Evolutionary conservation across 495 filamentous ascomycete species (phyloP).

Genomic region (Viridothelium virens): DNA sequence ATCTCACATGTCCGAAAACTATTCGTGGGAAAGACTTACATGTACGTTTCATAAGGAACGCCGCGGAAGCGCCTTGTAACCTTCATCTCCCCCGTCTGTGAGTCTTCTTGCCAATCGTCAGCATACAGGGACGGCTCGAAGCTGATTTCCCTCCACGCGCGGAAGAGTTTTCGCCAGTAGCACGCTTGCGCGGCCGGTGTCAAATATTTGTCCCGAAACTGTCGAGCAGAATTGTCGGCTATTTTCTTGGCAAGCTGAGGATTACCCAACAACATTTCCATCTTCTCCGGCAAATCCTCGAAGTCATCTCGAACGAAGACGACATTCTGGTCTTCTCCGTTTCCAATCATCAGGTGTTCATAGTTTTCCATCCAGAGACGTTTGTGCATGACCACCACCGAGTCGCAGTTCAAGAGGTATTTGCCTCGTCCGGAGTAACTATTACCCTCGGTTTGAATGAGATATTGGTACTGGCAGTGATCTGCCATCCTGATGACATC

Average conservation of each 20-base stretch:
- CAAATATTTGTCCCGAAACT: constrained; percentile 30
- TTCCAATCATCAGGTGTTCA: constrained; percentile 26
- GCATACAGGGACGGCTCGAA: not conserved
- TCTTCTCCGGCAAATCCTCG: constrained; percentile 23
- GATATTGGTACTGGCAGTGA: constrained; percentile 28
- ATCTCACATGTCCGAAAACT: not conserved
- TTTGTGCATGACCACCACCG: constrained; percentile 25
- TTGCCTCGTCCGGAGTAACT: constrained; percentile 29
- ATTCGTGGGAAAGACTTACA: not conserved
- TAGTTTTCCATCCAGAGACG: constrained; percentile 23
- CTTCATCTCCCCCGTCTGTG: constrained; percentile 2
- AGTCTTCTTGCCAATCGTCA: constrained; percentile 4
- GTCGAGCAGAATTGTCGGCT: constrained; percentile 21
- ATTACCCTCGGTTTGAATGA: constrained; percentile 29
- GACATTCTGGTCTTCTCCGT: constrained; percentile 26
- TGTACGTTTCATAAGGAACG: constrained; percentile 8
- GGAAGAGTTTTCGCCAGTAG: constrained; percentile 30
- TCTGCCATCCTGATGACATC: constrained; percentile 20
- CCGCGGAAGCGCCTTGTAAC: not conserved
- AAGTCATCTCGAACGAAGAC: constrained; percentile 28
- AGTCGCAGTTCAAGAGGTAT: constrained; percentile 30
- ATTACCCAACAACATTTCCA: constrained; percentile 19
- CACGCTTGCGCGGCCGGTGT: constrained; percentile 32
- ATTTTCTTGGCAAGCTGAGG: constrained; percentile 18
- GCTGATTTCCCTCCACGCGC: constrained; percentile 24